A percentile compares a stretch with the other conserved stretches of the same genome.
These are phyloP conservation scores for Epichloe gansuensis DNA, from an alignment of 2,329 filamentous ascomycete species.

Conservation along the genomic window DNA sequence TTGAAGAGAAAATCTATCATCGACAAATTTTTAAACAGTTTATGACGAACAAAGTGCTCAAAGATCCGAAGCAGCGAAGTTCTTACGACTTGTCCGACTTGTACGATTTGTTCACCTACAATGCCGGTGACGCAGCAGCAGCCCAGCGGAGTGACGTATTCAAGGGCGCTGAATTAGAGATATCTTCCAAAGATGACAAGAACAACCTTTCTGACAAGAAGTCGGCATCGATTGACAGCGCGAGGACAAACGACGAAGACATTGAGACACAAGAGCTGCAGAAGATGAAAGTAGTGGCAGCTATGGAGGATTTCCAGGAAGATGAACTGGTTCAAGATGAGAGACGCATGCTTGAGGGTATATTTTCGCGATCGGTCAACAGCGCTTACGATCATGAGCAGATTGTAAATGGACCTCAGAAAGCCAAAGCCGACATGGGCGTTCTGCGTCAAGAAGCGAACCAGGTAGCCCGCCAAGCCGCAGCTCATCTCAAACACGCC, in stretches of 20 bases:
- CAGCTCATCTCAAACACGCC: constrained; percentile 59
- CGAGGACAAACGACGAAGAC: constrained; percentile 8
- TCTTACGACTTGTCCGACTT: constrained; percentile 83
- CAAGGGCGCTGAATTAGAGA: constrained; percentile 62
- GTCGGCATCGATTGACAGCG: constrained; percentile 6
- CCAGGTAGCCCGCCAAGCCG: constrained; percentile 64
- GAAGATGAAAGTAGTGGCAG: constrained; percentile 47
- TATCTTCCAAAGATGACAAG: constrained; percentile 9
- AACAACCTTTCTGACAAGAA: constrained; percentile 2
- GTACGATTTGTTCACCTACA: constrained; percentile 73
- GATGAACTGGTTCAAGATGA: constrained; percentile 44
- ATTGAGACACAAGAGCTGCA: constrained; percentile 32
- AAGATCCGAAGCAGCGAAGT: constrained; percentile 84
- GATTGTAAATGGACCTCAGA: constrained; percentile 66
- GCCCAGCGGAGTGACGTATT: constrained; percentile 83
- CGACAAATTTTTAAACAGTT: constrained; percentile 98
- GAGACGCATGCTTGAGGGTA: constrained; percentile 71
- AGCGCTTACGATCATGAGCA: constrained; percentile 89
- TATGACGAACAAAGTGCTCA: constrained; percentile 88
- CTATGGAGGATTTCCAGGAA: constrained; percentile 49
- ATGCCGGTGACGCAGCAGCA: constrained; percentile 35
- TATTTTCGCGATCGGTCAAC: constrained; percentile 79
- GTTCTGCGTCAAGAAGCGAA: constrained; percentile 75
- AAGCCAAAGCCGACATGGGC: constrained; percentile 58
- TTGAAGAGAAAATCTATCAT: constrained; percentile 98